Conservation (phyloP, 306 rosid species). For the Sindora glabra region DNA sequence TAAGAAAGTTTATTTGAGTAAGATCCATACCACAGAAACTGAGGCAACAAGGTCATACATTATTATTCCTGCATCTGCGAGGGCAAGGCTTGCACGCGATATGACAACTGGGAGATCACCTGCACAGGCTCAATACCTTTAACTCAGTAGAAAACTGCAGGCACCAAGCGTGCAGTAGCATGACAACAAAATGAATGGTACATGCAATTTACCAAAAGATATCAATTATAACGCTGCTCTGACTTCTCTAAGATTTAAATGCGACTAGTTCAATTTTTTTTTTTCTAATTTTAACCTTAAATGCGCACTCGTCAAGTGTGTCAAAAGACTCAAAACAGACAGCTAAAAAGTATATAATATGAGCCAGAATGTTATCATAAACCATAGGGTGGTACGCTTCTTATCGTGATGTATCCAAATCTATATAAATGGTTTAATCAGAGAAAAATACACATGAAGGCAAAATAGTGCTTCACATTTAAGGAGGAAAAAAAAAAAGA, state of each 20-base stretch:
- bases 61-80: slow-evolving; percentile 97
- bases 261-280: no score
- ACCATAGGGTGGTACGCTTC: not conserved
- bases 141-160: not conserved
- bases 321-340: no score
- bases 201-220: not conserved
- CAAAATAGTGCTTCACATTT: no score
- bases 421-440: no score
- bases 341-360: not conserved
- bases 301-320: not conserved
- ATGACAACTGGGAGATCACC: slow-evolving; percentile 92
- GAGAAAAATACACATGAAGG: no score
- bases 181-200: not conserved
- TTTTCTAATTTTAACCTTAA: not conserved
- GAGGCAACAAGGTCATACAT: slow-evolving; percentile 90
- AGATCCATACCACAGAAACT: slow-evolving; percentile 86
- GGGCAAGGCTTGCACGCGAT: slow-evolving; percentile 96
- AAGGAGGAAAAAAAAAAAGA: no score
- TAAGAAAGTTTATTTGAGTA: not conserved
- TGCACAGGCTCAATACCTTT: slow-evolving; percentile 21
- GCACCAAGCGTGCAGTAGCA: not conserved
- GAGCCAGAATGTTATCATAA: not conserved
- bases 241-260: slow-evolving; percentile 10
- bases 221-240: not conserved
- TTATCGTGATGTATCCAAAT: no score